Evolutionary conservation across 108 stramenopile genomes (phyloP), one percentile per base, ranked within the genome.

Genomic region (Pseudonitzschia pungens): DNA sequence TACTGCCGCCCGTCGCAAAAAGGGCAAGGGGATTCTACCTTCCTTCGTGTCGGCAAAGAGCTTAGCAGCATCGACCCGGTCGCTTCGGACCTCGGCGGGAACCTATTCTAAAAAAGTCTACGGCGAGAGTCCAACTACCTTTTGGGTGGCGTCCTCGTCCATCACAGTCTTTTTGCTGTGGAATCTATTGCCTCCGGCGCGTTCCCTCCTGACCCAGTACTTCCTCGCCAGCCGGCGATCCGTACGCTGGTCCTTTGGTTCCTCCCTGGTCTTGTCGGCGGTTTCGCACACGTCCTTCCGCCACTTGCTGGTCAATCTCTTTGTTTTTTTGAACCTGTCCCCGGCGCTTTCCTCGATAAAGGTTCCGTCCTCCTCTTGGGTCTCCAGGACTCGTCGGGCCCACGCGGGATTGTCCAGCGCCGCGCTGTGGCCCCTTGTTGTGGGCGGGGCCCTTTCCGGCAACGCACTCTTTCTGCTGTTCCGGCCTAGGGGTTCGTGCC

Each of bases 301-400:
- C 10, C 89, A 91, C 69, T 71, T 93, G 27, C 41, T 79, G 21
- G 67, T 86, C 27, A 93, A 93, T 63, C 12, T 90, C 51, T 75
- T 83, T 40, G 77, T 85, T 0, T 84, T 82, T 29, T 60, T 84
- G 51, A 68, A 78, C 3, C 79, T 93, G 32, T 89, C 87, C 14
- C 83, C 86, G 9, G 48, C 50, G 20, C 69, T 78, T 8, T 16
- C 28, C 18, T 24, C 36, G 51, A 48, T 68, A 15, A 32, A 11
- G 57, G 57, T 58, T 15, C 29, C 57, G n/a, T 58, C 57, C 20
- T 76, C 27, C 0, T 40, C 29, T 6, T 65, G 22, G 36, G 33
- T 70, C 68, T 43, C 79, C 80, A 4, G 50, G 69, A 67, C 60
- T 70, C 53, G 20, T 28, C 14, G 18, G 1, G 7, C 45, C 16